Evolutionary conservation across 1,139 yeast genomes (phyloP), one percentile per base, ranked within the genome.

Genomic region (Candida sp.): DNA sequence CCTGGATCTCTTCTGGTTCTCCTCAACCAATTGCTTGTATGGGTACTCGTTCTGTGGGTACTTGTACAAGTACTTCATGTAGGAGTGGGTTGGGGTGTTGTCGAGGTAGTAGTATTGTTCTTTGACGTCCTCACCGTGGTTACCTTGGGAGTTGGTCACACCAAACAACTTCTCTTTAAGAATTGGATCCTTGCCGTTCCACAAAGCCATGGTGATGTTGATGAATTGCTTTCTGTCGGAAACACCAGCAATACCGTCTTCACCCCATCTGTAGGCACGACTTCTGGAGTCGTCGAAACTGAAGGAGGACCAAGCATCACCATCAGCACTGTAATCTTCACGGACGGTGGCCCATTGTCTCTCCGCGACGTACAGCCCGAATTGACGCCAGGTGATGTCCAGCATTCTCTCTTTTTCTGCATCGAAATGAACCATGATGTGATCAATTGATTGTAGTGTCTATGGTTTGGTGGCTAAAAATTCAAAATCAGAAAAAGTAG

Each of bases 121-220:
- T 72, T 90, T 90, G 55, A 90, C 97, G 67, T 93, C 98, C 65
- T 93, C 98, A 51, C 98, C 98, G 67, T 93, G 98, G 67, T 93
- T 93, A 4, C 96, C 96, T 66, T 92, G 96, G 23, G 92, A 92
- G 47, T 96, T 96, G 32, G 98, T 92, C 44, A 93, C 80, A 2
- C 98, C 98, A 68, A 85, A 93, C 57, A 90, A 77, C 58, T 92
- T 86, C 67, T 93, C 98, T 69, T 93, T 93, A 66, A 93, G 78
- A 58, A 92, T 83, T 40, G 83, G 87, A 68, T 93, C 98, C 61
- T 90, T 78, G 54, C 89, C 97, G 72, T 93, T 93, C 98, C 98
- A 93, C 56, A 93, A 77, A 1, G 93, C 97, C 75, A 92, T 78
- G 35, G 91, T 81, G 58, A 90, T 70, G 66, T 96, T 88, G 49